These are phyloP conservation scores for Thielaviopsis musarum DNA, from an alignment of 2,329 filamentous ascomycete genomes.

Conservation along the genomic window DNA sequence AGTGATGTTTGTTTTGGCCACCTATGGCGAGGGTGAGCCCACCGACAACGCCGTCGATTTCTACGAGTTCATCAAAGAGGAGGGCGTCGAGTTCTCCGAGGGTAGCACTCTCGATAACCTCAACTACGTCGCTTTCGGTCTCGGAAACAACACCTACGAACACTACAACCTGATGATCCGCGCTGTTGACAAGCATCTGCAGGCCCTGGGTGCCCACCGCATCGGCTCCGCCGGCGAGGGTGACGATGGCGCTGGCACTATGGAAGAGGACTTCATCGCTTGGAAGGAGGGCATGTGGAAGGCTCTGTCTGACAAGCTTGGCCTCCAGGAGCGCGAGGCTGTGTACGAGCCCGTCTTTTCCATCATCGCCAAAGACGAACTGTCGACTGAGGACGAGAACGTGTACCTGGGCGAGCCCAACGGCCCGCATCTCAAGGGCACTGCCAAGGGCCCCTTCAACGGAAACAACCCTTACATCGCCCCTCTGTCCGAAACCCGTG, in stretches of 20 bases:
- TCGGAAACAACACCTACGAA: slow-evolving; percentile 98
- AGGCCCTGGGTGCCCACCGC: slow-evolving; percentile 65
- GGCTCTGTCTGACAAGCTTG: slow-evolving; percentile 66
- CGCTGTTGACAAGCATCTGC: slow-evolving; percentile 65
- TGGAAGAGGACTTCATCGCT: slow-evolving; percentile 97
- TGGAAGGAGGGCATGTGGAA: slow-evolving; percentile 99
- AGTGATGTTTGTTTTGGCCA: slow-evolving; percentile 87
- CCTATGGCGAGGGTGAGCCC: slow-evolving; percentile 94
- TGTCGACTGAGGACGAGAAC: slow-evolving; percentile 56
- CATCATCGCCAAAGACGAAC: slow-evolving; percentile 57
- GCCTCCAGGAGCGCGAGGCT: slow-evolving; percentile 83
- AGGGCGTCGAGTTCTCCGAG: slow-evolving; percentile 68
- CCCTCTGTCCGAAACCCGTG: slow-evolving; percentile 75
- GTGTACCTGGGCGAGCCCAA: slow-evolving; percentile 95
- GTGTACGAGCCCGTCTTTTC: slow-evolving; percentile 88
- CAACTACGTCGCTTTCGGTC: slow-evolving; percentile 86
- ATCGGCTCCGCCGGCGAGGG: slow-evolving; percentile 86
- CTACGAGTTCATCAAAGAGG: slow-evolving; percentile 82
- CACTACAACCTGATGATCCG: slow-evolving; percentile 99
- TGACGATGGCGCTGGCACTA: slow-evolving; percentile 93
- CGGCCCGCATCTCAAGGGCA: slow-evolving; percentile 81
- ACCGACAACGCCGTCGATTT: slow-evolving; percentile 99
- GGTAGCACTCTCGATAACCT: slow-evolving; percentile 60
- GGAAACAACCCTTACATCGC: slow-evolving; percentile 95
- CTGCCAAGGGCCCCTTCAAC: slow-evolving; percentile 77